Conservation (phyloP, 257 asterid species). For the Osmanthus fragrans region DNA sequence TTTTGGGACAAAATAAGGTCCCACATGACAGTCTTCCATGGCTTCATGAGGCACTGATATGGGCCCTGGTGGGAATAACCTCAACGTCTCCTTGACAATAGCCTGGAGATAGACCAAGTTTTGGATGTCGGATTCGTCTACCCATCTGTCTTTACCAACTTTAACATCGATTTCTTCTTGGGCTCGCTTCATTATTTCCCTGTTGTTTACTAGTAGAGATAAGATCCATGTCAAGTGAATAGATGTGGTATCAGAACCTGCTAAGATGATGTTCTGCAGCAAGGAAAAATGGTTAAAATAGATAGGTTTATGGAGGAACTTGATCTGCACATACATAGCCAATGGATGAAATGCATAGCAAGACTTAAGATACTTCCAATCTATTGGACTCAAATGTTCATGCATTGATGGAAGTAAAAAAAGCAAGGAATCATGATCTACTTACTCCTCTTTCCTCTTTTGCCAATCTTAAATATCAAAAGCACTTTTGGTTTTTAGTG, state of each 20-base stretch:
- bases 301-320: no score
- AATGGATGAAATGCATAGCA: no score
- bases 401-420: no score
- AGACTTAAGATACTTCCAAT: no score
- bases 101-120: constrained; percentile 38
- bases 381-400: no score
- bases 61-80: constrained; percentile 54
- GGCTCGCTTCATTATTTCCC: constrained; percentile 31
- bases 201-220: constrained; percentile 40
- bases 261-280: constrained; percentile 51
- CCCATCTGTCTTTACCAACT: constrained; percentile 54
- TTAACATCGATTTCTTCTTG: constrained; percentile 43
- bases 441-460: no score
- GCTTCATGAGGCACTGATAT: constrained; percentile 44
- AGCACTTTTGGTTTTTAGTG: no score
- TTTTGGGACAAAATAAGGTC: constrained; percentile 39
- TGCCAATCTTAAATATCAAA: no score
- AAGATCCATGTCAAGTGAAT: constrained; percentile 50
- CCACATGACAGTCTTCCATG: constrained; percentile 35
- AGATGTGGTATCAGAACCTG: constrained; percentile 57
- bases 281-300: no score
- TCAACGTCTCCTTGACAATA: constrained; percentile 47
- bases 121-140: constrained; percentile 46
- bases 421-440: no score
- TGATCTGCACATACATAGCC: no score